Percentiles rank a stretch among this genome's conserved stretches.
Conservation (phyloP, 2,329 filamentous ascomycete genomes). For the Clarireedia monteithiana region DNA sequence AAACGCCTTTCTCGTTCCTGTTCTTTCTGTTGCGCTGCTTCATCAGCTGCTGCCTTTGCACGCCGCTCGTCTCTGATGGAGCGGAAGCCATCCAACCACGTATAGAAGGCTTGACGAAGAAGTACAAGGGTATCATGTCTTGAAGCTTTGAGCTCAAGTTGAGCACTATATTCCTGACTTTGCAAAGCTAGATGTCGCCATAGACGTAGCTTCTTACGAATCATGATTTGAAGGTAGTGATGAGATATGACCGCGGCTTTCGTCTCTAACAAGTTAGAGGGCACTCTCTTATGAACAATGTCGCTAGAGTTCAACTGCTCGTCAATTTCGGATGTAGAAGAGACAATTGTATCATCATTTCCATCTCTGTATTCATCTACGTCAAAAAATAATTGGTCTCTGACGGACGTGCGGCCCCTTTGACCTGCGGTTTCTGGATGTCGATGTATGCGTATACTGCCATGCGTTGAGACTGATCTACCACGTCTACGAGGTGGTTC, state of each 20-base stretch:
- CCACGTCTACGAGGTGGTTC: slow-evolving; percentile 13
- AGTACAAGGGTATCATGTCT: slow-evolving; percentile 43
- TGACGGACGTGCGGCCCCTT: slow-evolving; percentile 5
- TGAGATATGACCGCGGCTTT: slow-evolving; percentile 22
- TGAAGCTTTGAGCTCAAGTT: slow-evolving; percentile 37
- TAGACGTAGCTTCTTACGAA: slow-evolving; percentile 14
- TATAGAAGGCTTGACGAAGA: slow-evolving; percentile 43
- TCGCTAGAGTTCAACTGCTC: slow-evolving; percentile 1
- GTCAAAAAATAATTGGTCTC: slow-evolving; percentile 5
- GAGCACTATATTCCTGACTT: slow-evolving; percentile 29
- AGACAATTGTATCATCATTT: slow-evolving; percentile 21
- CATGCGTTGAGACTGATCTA: slow-evolving; percentile 24
- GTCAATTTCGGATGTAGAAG: slow-evolving; percentile 14
- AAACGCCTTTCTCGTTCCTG: slow-evolving; percentile 45
- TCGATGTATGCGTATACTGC: slow-evolving; percentile 21
- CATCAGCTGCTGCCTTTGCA: background rate
- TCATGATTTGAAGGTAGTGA: slow-evolving; percentile 14
- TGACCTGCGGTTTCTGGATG: slow-evolving; percentile 11
- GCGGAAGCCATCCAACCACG: slow-evolving; percentile 36
- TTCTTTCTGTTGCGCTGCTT: slow-evolving; percentile 7
- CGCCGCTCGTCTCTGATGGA: slow-evolving; percentile 1
- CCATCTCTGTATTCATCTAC: slow-evolving; percentile 16
- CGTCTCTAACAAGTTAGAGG: slow-evolving; percentile 9
- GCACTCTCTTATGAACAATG: slow-evolving; percentile 1
- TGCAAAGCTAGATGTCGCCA: slow-evolving; percentile 27